Evolutionary conservation across 164 flowering plant genomes (phyloP), one percentile per base, ranked within the genome.

Genomic region (Paratinospora sagittata): DNA sequence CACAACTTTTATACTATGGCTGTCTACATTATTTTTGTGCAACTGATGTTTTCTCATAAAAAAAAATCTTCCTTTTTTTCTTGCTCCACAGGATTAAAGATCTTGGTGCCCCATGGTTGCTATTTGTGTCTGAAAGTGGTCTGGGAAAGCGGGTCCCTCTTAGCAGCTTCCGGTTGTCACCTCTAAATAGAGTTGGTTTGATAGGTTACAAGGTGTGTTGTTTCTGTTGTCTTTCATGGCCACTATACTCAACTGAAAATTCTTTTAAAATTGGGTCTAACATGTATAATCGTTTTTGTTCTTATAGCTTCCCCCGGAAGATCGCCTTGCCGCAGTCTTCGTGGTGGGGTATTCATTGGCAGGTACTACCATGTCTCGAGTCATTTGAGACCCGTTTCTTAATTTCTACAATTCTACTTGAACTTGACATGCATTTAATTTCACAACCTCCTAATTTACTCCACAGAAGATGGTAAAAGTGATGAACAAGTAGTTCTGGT

Each of bases 401-500:
- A 74, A 8, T 41, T 21, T 68, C 11, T 36, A 65, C 3, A 12
- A 7, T 27, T 63, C 12, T 6, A 24, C 16, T n/a, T 39, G 17
- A 30, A 65, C 34, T 65, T 16, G 16, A 10, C 0, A 14, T 66
- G 23, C 55, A 9, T 66, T 65, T 60, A 23, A 26, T 67, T 11
- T 63, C 52, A 14, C 23, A 67, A 16, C 24, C 60, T 68, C 58
- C 23, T 34, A 26, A 27, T 65, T 27, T 47, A 43, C 65, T 67
- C 66, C 71, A 34, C 86, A 92, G 97, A 88, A 52, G 96, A 91
- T 78, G 97, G 95, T 57, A 94, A 88, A 82, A 95, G 96, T 74
- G 97, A 92, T 80, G 99, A 95, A 78, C 96, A 95, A 82, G 84
- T 95, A 27, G 94, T 95, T 72, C 82, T 95, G 37, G 97, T 92